A percentile compares a stretch with the other conserved stretches of the same genome.
Conservation (phyloP, 306 rosid genomes). For the Acacia crassicarpa region DNA sequence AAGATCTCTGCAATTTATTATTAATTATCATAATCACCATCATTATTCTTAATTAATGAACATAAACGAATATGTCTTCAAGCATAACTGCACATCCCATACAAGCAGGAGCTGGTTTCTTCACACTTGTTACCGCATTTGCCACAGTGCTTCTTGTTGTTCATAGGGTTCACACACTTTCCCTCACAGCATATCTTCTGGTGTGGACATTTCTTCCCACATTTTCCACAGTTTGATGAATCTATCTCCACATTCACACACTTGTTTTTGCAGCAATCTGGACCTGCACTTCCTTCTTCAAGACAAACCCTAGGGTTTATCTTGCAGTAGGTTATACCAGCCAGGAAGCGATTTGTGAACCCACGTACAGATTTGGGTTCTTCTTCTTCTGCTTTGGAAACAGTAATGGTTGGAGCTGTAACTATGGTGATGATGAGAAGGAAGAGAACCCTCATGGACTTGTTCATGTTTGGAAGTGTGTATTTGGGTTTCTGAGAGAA, state of each 20-base stretch:
- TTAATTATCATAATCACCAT: neutral
- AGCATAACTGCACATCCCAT: constrained; percentile 53
- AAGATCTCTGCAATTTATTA: neutral
- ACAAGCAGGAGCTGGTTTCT: constrained; percentile 33
- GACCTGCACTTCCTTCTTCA: constrained; percentile 38
- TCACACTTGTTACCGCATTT: constrained; percentile 46
- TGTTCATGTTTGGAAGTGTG: constrained; percentile 31
- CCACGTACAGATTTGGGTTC: constrained; percentile 20
- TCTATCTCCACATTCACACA: constrained; percentile 38
- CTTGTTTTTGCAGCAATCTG: constrained; percentile 44
- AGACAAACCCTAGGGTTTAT: constrained; percentile 40
- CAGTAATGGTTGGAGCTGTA: constrained; percentile 33
- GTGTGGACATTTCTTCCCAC: constrained; percentile 48
- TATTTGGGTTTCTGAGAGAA: neutral
- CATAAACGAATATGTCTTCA: neutral
- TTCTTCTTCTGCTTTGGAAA: constrained; percentile 15
- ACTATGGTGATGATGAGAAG: constrained; percentile 39
- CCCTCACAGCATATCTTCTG: constrained; percentile 48
- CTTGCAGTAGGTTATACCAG: constrained; percentile 35
- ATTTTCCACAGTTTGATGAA: constrained; percentile 43
- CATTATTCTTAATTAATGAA: neutral
- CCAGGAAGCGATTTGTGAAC: constrained; percentile 33
- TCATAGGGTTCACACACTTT: constrained; percentile 43
- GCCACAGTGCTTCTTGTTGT: constrained; percentile 44
- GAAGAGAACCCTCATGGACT: constrained; percentile 29